A percentile compares a stretch with the other conserved stretches of the same genome.
Conservation (phyloP, 2,329 filamentous ascomycete species). For the Alternaria incomplexa region DNA sequence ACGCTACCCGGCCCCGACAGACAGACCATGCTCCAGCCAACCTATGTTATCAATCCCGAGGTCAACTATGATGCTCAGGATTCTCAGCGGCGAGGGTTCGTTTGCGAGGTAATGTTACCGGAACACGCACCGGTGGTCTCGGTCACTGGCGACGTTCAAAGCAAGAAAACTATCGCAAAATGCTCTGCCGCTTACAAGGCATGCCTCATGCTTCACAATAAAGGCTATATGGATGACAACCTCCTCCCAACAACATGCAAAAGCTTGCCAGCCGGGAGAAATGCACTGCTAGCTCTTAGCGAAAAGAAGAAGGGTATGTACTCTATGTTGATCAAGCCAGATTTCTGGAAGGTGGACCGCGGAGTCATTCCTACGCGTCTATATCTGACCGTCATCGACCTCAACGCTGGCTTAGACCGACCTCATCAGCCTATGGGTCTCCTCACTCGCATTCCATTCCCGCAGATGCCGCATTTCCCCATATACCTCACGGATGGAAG, state of each 20-base stretch:
- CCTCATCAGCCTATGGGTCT: constrained; percentile 70
- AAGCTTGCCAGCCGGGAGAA: constrained; percentile 79
- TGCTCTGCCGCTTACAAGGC: constrained; percentile 87
- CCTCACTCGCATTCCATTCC: constrained; percentile 70
- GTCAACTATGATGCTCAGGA: constrained; percentile 10
- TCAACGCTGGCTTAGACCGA: constrained; percentile 66
- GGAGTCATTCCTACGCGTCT: constrained; percentile 59
- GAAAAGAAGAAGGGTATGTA: constrained; percentile 78
- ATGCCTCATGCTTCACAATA: constrained; percentile 71
- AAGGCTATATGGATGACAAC: constrained; percentile 72
- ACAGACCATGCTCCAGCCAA: constrained; percentile 56
- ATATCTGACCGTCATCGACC: constrained; percentile 66
- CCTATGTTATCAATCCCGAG: constrained; percentile 63
- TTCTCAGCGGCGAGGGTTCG: constrained; percentile 26
- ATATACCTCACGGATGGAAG: constrained; percentile 73
- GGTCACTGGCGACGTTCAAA: constrained; percentile 66
- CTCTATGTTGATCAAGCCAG: constrained; percentile 78
- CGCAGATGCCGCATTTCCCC: constrained; percentile 69
- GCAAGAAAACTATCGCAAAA: constrained; percentile 79
- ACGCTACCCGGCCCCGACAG: constrained; percentile 64
- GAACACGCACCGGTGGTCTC: constrained; percentile 73
- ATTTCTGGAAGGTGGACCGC: constrained; percentile 66
- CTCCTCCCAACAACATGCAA: constrained; percentile 77
- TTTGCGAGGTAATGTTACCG: constrained; percentile 82
- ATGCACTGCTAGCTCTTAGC: constrained; percentile 81